These are phyloP conservation scores for Crithidia bombi DNA, from an alignment of 208 protist species.

Conservation along the genomic window DNA sequence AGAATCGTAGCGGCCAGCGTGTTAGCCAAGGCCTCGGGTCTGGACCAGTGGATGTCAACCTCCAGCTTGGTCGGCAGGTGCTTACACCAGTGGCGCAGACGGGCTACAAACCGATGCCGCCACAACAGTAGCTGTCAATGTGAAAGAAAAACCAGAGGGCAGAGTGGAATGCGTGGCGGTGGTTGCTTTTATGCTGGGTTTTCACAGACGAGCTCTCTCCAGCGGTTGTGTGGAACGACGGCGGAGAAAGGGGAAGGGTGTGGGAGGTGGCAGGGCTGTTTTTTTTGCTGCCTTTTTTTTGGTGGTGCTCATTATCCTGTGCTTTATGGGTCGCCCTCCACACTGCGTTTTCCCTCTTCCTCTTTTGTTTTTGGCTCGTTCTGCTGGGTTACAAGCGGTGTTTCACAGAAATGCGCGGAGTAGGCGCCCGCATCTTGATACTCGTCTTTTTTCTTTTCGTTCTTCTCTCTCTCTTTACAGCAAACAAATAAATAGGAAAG, in stretches of 20 bases:
- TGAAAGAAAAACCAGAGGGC: no score
- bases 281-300: neutral
- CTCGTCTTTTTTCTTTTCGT: neutral
- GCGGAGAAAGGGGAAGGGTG: no score
- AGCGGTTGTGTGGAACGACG: no score
- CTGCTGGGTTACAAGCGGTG: constrained; percentile 17
- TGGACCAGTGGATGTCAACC: constrained; percentile 74
- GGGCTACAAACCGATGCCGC: constrained; percentile 81
- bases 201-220: no score
- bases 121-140: constrained; percentile 13
- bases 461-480: no score
- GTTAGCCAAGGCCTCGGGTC: constrained; percentile 47
- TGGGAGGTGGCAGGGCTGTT: no score
- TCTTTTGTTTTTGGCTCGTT: constrained; percentile 14
- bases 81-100: constrained; percentile 78
- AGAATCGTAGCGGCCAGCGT: constrained; percentile 75
- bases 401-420: constrained; percentile 15
- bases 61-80: constrained; percentile 70
- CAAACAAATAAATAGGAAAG: no score
- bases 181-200: no score
- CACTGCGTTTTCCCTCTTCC: neutral
- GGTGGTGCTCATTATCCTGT: neutral
- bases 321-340: no score
- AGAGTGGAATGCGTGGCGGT: no score
- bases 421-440: neutral